Conservation (phyloP, 352 stramenopile species). For the Aphanomyces astaci region DNA sequence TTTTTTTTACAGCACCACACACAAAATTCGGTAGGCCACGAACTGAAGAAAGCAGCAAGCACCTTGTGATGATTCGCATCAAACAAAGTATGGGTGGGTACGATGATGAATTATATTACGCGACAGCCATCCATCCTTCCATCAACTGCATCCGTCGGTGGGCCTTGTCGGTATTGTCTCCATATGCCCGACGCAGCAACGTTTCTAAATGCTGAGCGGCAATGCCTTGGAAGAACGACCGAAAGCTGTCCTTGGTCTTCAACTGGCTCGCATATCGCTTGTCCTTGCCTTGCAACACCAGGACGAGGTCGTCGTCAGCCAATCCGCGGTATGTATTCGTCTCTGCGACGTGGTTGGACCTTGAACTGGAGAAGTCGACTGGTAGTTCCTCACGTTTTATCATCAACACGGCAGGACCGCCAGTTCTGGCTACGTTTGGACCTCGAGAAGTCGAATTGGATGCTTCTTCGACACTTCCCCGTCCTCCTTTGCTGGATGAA, state of each 20-base stretch:
- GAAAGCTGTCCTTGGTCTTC: slow-evolving; percentile 69
- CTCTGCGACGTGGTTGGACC: no score
- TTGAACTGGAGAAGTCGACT: no score
- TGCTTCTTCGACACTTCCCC: no score
- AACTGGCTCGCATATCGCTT: slow-evolving; percentile 32
- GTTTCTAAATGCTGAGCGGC: slow-evolving; percentile 37
- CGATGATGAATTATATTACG: neutral
- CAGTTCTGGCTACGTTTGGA: no score
- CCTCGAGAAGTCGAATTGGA: no score
- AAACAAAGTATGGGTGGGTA: neutral
- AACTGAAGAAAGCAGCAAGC: no score
- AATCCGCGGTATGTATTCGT: slow-evolving; percentile 38
- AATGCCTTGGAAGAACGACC: slow-evolving; percentile 56
- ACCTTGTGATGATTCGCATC: no score
- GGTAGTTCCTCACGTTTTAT: no score
- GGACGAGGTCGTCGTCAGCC: slow-evolving; percentile 42
- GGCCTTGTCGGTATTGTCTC: slow-evolving; percentile 45
- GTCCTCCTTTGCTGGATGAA: no score
- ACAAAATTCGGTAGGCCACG: no score
- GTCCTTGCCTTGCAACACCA: slow-evolving; percentile 43
- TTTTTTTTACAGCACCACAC: no score
- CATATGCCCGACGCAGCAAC: slow-evolving; percentile 44
- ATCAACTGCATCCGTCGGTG: slow-evolving; percentile 61
- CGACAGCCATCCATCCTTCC: slow-evolving; percentile 27
- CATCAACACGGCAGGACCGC: no score